These are phyloP conservation scores for Penicillium manginii DNA, from an alignment of 495 filamentous ascomycete species.

Conservation along the genomic window DNA sequence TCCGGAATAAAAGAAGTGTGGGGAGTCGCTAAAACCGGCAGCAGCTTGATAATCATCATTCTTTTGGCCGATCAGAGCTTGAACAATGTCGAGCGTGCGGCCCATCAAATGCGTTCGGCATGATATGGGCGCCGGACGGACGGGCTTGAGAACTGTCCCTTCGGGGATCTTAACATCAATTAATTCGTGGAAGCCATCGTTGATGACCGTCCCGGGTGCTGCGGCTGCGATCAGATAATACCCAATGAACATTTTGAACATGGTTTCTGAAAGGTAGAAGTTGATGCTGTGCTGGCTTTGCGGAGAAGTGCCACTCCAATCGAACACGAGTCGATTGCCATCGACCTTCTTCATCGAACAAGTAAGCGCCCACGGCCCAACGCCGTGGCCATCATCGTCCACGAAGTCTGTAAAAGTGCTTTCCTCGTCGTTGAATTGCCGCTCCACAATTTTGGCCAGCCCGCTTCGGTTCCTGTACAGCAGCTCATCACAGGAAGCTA, in stretches of 20 bases:
- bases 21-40: slow-evolving; percentile 54
- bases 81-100: slow-evolving; percentile 50
- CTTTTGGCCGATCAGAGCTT: slow-evolving; percentile 53
- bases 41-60: slow-evolving; percentile 51
- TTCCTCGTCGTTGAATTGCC: slow-evolving; percentile 44
- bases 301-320: slow-evolving; percentile 52
- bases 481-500: slow-evolving; percentile 47
- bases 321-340: slow-evolving; percentile 43
- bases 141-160: slow-evolving; percentile 49
- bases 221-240: slow-evolving; percentile 54
- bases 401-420: slow-evolving; percentile 55
- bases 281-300: slow-evolving; percentile 55
- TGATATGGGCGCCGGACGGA: slow-evolving; percentile 52
- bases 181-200: slow-evolving; percentile 54
- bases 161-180: slow-evolving; percentile 51
- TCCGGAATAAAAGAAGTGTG: slow-evolving; percentile 56
- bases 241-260: slow-evolving; percentile 58
- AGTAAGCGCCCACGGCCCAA: slow-evolving; percentile 52
- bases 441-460: slow-evolving; percentile 48
- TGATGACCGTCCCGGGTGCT: slow-evolving; percentile 48
- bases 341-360: slow-evolving; percentile 49
- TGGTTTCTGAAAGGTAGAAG: slow-evolving; percentile 52
- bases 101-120: slow-evolving; percentile 54
- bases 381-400: slow-evolving; percentile 55
- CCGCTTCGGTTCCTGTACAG: slow-evolving; percentile 48